Percentiles rank a stretch among this genome's conserved stretches.
phyloP scores from a whole-genome alignment of 1,284 basidiomycete genomes.

The Microbotryum silenes-acaulis region DNA sequence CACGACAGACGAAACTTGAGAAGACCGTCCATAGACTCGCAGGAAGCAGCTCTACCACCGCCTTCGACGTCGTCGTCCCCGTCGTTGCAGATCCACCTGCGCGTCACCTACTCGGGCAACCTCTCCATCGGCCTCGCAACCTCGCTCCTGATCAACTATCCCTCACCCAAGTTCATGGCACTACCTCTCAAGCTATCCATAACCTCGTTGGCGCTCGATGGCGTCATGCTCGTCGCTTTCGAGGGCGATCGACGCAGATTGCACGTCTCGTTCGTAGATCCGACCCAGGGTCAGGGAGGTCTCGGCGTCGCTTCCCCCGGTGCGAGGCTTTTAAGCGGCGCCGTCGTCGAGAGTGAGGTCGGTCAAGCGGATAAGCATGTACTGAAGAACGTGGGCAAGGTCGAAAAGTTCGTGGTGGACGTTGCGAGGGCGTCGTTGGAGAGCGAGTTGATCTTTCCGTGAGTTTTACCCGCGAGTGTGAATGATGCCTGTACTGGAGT shows the following conservation, averaged over 20 bases:
- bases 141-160: constrained; percentile 90
- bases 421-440: constrained; percentile 89
- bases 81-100: constrained; percentile 45
- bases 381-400: constrained; percentile 89
- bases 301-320: constrained; percentile 44
- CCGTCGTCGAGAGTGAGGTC: constrained; percentile 92
- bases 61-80: constrained; percentile 26
- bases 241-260: constrained; percentile 68
- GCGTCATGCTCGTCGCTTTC: constrained; percentile 83
- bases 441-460: constrained; percentile 31
- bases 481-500: too few relatives aligned
- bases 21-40: not conserved
- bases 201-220: constrained; percentile 75
- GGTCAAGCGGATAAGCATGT: constrained; percentile 94
- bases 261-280: constrained; percentile 77
- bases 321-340: constrained; percentile 75
- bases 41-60: not conserved
- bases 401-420: constrained; percentile 92
- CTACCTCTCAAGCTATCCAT: constrained; percentile 86
- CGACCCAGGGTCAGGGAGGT: not conserved
- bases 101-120: constrained; percentile 43
- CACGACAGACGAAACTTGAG: not conserved
- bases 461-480: not conserved
- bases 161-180: constrained; percentile 87
- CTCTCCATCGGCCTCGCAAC: constrained; percentile 66